Base-by-base conservation (phyloP, 345 rosid species). In the Salix viminalis region DNA sequence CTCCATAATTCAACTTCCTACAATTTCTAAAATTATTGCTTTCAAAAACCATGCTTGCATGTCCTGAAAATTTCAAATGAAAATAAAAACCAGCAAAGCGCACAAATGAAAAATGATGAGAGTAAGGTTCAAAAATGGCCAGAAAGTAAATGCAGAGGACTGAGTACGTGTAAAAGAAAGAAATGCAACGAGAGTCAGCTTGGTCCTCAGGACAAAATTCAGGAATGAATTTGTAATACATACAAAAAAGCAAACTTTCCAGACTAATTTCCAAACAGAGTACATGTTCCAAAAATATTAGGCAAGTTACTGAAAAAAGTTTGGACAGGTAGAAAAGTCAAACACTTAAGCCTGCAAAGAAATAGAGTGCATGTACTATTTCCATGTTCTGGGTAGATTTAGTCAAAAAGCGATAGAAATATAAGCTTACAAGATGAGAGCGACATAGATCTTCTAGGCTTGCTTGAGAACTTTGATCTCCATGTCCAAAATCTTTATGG, bases 371-470 rank as follows among this genome's bases (percentile, higher is more conserved):
- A 58, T 58, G 62, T 65, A 6, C 39, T 30, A 65, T 34, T 28
- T 6, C 36, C 39, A 30, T 26, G 41, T 15, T 2, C 36, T 2
- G 7, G 68, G 9, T 11, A 61, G 11, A 37, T 26, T 66, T 36
- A 30, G 56, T 37, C 4, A 3, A 73, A 71, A 56, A 34, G 26
- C 24, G 9, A 67, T 65, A 46, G 23, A 75, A 58, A 41, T 21
- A 4, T 50, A 70, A 75, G 73, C 89, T 89, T 88, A 96, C 99
- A 56, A 96, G 88, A 85, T 96, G 99, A 77, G 94, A 92, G 62
- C 92, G 97, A 78, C 98, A 96, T 66, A 96, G 97, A 85, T 93
- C 98, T 88, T 92, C 98, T 74, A 96, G 85, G 87, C 87, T 96
- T 81, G 88, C 86, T 83, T 86, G 90, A 80, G 90, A 87, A 58